These are phyloP conservation scores for Nicotiana knightiana DNA, from an alignment of 257 asterid species.

Conservation along the genomic window DNA sequence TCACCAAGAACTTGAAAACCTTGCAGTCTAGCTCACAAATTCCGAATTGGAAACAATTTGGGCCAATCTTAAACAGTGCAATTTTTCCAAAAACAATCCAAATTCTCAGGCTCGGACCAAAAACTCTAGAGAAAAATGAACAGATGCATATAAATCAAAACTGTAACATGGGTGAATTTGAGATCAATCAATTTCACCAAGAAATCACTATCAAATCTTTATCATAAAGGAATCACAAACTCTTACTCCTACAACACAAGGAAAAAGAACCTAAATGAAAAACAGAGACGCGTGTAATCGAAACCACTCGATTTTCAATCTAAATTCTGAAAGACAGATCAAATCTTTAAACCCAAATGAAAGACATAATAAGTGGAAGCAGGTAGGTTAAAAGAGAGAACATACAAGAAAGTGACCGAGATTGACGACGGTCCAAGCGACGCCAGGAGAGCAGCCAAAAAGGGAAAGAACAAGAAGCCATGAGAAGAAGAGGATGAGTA, in stretches of 20 bases:
- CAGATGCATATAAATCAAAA: neutral
- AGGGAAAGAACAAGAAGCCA: conserved; percentile 78
- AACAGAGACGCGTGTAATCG: neutral
- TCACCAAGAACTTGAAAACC: neutral
- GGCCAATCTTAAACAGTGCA: neutral
- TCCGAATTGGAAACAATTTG: neutral
- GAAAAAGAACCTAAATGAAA: neutral
- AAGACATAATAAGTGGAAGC: neutral
- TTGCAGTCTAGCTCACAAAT: neutral
- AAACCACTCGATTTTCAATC: neutral
- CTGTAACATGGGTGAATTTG: neutral
- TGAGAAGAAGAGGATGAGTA: conserved; percentile 73
- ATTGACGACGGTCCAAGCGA: conserved; percentile 91
- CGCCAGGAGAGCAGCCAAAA: conserved; percentile 81
- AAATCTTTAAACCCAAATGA: neutral
- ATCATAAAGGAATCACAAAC: neutral
- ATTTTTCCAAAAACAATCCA: neutral
- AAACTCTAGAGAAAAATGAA: neutral
- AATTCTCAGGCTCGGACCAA: neutral
- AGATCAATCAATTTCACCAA: neutral
- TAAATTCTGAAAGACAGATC: neutral
- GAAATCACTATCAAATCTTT: neutral
- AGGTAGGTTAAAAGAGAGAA: neutral
- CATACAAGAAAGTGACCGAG: conserved; percentile 51
- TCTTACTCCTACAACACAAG: neutral